phyloP scores from a whole-genome alignment of 2,329 filamentous ascomycete species.

The Botryosphaeria dothidea region DNA sequence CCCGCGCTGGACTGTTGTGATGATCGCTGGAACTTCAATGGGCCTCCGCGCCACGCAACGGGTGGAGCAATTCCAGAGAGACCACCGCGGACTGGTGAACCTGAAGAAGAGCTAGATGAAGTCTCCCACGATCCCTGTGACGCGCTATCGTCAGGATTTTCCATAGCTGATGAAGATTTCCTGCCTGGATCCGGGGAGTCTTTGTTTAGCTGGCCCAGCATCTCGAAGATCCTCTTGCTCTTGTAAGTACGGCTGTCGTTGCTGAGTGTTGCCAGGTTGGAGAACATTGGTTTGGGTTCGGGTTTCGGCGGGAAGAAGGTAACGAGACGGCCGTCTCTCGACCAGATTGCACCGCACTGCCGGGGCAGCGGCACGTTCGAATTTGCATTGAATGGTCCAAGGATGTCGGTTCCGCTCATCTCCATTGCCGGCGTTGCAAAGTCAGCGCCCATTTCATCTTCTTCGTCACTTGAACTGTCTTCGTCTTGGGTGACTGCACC shows the following conservation, averaged over 20 bases:
- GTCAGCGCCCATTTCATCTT: conserved; percentile 55
- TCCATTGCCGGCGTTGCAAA: conserved; percentile 46
- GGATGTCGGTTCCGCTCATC: conserved; percentile 52
- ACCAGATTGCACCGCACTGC: conserved; percentile 59
- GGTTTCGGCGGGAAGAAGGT: conserved; percentile 59
- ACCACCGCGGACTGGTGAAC: conserved; percentile 23
- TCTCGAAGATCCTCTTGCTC: conserved; percentile 60
- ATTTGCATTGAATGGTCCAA: conserved; percentile 59
- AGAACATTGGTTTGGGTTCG: conserved; percentile 51
- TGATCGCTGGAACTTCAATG: conserved; percentile 58
- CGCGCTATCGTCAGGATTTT: conserved; percentile 31
- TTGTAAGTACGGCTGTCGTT: conserved; percentile 50
- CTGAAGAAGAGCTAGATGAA: conserved; percentile 39
- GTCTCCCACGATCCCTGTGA: conserved; percentile 21
- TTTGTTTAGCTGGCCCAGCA: conserved; percentile 61
- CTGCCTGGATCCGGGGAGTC: conserved; percentile 49
- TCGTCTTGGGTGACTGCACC: conserved; percentile 47
- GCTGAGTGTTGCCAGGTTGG: conserved; percentile 47
- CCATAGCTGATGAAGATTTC: conserved; percentile 31
- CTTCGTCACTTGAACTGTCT: conserved; percentile 83
- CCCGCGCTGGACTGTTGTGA: conserved; percentile 36
- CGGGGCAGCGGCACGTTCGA: conserved; percentile 65
- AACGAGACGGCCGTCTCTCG: conserved; percentile 57
- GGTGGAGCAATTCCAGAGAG: conserved; percentile 44
- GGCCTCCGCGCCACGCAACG: conserved; percentile 53